Conservation (phyloP, 306 rosid genomes). For the Cucumis sativus region Cucumber_9930_V3 NC_026657.2:2935501-2936000, state of each 20-base stretch:
- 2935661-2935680: slow-evolving; percentile 47
- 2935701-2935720: background rate
- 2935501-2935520: background rate
- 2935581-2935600: background rate
- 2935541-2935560: background rate
- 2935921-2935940: background rate
- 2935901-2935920: background rate
- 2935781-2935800: background rate
- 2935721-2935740: background rate
- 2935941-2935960: background rate
- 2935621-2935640: slow-evolving; percentile 40
- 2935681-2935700: slow-evolving; percentile 19
- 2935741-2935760: slow-evolving; percentile 2
- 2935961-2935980: background rate
- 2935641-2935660: slow-evolving; percentile 38
- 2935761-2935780: background rate
- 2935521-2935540: background rate
- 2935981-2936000: background rate
- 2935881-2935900: background rate
- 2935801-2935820: background rate
- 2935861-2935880: background rate
- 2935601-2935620: slow-evolving; percentile 43
- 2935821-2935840: background rate
- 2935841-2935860: background rate
- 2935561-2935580: background rate